Evolutionary conservation across 768 basidiomycete species (phyloP).

Genomic region (Arthromyces matolae): DNA sequence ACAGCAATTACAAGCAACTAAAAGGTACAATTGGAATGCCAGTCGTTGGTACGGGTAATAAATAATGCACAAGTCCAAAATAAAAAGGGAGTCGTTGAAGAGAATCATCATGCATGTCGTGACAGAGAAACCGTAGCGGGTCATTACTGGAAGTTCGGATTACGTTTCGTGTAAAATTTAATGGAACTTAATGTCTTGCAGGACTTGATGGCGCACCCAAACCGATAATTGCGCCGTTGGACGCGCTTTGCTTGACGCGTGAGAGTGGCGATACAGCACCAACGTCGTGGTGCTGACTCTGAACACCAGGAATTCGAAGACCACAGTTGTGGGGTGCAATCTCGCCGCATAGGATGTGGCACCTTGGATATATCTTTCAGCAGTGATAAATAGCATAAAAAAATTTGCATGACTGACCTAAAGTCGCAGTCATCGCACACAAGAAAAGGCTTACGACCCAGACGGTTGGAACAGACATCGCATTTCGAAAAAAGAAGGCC

Average conservation of each 20-base stretch:
- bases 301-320: constrained; percentile 32
- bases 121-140: too few species aligned
- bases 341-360: constrained; percentile 88
- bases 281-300: constrained; percentile 23
- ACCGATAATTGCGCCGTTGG: constrained; percentile 26
- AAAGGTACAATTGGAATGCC: too few species aligned
- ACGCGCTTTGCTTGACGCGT: constrained; percentile 36
- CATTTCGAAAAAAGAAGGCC: constrained; percentile 73
- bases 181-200: constrained; percentile 13
- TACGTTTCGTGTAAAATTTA: too few species aligned
- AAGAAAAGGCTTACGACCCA: constrained; percentile 83
- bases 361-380: constrained; percentile 36
- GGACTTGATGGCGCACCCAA: constrained; percentile 26
- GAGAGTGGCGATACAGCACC: constrained; percentile 36
- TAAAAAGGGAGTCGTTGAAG: too few species aligned
- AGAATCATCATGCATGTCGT: too few species aligned
- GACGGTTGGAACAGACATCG: constrained; percentile 74
- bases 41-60: too few species aligned
- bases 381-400: neutral
- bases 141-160: too few species aligned
- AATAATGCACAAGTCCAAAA: too few species aligned
- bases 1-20: too few species aligned
- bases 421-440: constrained; percentile 89
- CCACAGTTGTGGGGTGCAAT: constrained; percentile 78
- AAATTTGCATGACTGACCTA: constrained; percentile 39